phyloP scores from a whole-genome alignment of 208 protist genomes.

The Crithidia expoeki region DNA sequence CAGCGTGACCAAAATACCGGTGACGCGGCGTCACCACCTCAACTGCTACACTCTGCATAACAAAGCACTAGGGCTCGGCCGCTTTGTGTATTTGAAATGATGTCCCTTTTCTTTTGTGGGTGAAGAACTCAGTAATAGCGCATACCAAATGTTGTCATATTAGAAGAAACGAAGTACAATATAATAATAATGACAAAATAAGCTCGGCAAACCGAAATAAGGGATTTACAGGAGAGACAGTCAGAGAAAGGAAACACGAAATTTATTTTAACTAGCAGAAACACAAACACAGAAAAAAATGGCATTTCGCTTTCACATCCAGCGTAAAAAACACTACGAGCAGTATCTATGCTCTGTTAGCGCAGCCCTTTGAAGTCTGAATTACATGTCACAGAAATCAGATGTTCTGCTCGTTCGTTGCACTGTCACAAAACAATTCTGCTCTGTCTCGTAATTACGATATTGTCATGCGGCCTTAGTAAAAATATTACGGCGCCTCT shows the following conservation, averaged over 20 bases:
- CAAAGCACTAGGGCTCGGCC: background rate
- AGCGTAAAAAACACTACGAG: background rate
- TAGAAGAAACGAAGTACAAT: background rate
- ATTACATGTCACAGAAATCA: too few species aligned
- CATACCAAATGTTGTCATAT: too few species aligned
- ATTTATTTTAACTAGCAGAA: too few species aligned
- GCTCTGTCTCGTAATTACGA: too few species aligned
- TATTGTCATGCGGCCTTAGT: too few species aligned
- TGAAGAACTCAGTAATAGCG: background rate
- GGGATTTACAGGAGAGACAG: background rate
- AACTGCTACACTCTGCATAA: constrained; percentile 14
- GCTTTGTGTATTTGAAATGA: background rate
- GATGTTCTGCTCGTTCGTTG: too few species aligned
- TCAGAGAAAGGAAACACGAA: background rate
- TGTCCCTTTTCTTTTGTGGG: background rate
- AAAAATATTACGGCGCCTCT: too few species aligned
- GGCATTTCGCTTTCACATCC: background rate
- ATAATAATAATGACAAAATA: background rate
- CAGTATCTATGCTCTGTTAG: too few species aligned
- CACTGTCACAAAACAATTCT: too few species aligned
- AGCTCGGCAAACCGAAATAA: background rate
- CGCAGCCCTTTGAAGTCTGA: too few species aligned
- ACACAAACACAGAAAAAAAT: too few species aligned
- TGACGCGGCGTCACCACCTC: constrained; percentile 45
- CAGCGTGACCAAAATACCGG: constrained; percentile 31